Base-by-base conservation (phyloP, 2,329 filamentous ascomycete species). In the Fusarium oligoseptatum region DNA sequence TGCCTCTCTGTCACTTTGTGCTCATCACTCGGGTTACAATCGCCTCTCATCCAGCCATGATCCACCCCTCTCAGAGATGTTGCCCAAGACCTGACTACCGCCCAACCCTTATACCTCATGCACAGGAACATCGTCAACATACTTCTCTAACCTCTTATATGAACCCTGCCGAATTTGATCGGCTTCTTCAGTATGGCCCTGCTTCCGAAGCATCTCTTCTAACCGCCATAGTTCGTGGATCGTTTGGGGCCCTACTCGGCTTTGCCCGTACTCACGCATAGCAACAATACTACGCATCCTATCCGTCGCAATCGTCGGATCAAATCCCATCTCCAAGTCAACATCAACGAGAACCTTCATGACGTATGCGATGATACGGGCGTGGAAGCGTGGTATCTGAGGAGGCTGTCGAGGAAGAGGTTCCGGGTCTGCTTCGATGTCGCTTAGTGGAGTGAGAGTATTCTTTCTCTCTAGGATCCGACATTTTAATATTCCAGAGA, bases 211-310 rank as follows among this genome's bases (percentile, higher is more conserved):
- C 20, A 72, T 37, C 2, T 29, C 48, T 27, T 72, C 68, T 11
- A 72, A 36, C 4, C 60, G 56, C 69, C 69, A 72, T 43, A 64
- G 55, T 3, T 72, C 70, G 7, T 68, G 50, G 14, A 72, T 72
- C 3, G 63, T 37, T 36, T 72, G 69, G 2, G 70, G 70, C 1
- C 60, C 57, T 0, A 48, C 65, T 2, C 4, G 34, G 1, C 50
- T 57, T 4, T 68, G 60, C 5, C 70, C 70, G 10, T 72, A 72
- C 22, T 68, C 68, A 3, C 70, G 68, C 27, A 72, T 60, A 0
- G 68, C 48, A 12, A 72, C 48, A 2, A 65, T 50, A 14, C 43
- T 65, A 0, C 50, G 17, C 68, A 72, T 60, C 20, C 70, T 68
- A 20, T 68, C 70, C 2, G 24, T 60, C 9, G 48, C 56, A 17